Conservation (phyloP, 2,329 filamentous ascomycete genomes). For the Pseudogymnoascus sp. region DNA sequence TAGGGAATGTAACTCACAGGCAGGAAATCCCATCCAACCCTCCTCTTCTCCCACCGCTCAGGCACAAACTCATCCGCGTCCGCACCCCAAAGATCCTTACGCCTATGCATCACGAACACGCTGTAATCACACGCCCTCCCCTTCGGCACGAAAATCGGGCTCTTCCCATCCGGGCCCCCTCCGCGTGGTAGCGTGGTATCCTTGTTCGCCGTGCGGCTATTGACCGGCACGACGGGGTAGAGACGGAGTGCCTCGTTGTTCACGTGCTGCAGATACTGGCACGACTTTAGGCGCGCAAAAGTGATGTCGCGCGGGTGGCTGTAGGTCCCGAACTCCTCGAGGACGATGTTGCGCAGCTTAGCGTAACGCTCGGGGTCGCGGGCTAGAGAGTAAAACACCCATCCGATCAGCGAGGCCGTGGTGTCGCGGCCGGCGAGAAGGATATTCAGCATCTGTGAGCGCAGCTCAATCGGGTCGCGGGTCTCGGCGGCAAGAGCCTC, state of each 20-base stretch:
- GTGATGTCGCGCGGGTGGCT: conserved; percentile 22
- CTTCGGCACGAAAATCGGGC: conserved; percentile 26
- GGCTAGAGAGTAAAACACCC: conserved; percentile 37
- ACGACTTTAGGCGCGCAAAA: conserved; percentile 22
- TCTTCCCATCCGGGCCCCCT: conserved; percentile 28
- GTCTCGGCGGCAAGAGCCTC: conserved; percentile 45
- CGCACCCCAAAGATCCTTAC: conserved; percentile 31
- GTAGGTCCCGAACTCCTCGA: conserved; percentile 30
- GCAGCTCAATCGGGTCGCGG: conserved; percentile 36
- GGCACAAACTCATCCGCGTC: conserved; percentile 31
- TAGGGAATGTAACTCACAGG: conserved; percentile 21
- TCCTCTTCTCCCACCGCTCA: conserved; percentile 31
- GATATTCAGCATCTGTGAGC: conserved; percentile 44
- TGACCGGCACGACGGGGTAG: conserved; percentile 46
- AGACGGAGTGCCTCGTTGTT: conserved; percentile 38
- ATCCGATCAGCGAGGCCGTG: conserved; percentile 44
- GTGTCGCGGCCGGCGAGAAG: conserved; percentile 53
- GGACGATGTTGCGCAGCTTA: conserved; percentile 35
- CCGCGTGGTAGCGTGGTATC: conserved; percentile 34
- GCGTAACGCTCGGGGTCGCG: conserved; percentile 33
- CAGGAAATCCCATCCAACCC: conserved; percentile 37
- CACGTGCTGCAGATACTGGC: conserved; percentile 24
- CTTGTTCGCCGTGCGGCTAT: conserved; percentile 39
- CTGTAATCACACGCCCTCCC: conserved; percentile 25
- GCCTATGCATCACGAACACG: conserved; percentile 27